These are phyloP conservation scores for Parachlorella kessleri DNA, from an alignment of 139 green algal genomes.

Conservation along the genomic window DNA sequence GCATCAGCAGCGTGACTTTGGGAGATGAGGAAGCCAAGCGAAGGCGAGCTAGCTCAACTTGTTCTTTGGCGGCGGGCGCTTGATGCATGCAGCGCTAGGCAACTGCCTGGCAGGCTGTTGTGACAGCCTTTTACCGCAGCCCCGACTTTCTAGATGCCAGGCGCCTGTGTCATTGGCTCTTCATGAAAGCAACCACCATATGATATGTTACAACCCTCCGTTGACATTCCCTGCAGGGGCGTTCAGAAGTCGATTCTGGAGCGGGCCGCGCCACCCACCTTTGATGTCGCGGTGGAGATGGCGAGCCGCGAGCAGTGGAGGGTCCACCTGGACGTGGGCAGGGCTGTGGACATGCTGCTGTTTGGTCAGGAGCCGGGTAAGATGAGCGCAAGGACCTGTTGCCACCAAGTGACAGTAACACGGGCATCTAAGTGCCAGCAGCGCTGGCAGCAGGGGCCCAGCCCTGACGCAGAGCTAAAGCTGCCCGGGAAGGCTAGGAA, in stretches of 20 bases:
- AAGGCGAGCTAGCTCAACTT: neutral
- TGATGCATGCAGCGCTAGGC: too few species aligned
- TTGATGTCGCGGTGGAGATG: slow-evolving; percentile 49
- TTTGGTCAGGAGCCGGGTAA: slow-evolving; percentile 26
- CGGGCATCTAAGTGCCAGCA: too few species aligned
- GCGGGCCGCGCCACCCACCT: slow-evolving; percentile 57
- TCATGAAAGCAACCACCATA: too few species aligned
- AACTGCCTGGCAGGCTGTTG: too few species aligned
- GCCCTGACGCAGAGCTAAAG: neutral
- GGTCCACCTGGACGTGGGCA: slow-evolving; percentile 63
- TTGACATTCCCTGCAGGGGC: too few species aligned
- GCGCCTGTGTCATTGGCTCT: too few species aligned
- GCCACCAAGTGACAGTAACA: too few species aligned
- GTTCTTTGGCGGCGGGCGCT: too few species aligned
- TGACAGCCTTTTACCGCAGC: too few species aligned
- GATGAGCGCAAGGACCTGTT: neutral
- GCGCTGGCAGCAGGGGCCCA: too few species aligned
- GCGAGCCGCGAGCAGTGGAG: slow-evolving; percentile 53
- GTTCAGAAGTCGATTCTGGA: slow-evolving; percentile 98
- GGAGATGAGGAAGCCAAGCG: slow-evolving; percentile 89
- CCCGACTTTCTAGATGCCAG: too few species aligned
- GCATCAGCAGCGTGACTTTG: slow-evolving; percentile 71
- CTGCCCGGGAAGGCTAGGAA: neutral
- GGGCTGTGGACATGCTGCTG: slow-evolving; percentile 42
- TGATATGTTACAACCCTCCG: too few species aligned